A percentile compares a stretch with the other conserved stretches of the same genome.
Evolutionary conservation across 2,329 filamentous ascomycete genomes (phyloP).

Genomic region (Zelopaecilomyces penicillatus): DNA sequence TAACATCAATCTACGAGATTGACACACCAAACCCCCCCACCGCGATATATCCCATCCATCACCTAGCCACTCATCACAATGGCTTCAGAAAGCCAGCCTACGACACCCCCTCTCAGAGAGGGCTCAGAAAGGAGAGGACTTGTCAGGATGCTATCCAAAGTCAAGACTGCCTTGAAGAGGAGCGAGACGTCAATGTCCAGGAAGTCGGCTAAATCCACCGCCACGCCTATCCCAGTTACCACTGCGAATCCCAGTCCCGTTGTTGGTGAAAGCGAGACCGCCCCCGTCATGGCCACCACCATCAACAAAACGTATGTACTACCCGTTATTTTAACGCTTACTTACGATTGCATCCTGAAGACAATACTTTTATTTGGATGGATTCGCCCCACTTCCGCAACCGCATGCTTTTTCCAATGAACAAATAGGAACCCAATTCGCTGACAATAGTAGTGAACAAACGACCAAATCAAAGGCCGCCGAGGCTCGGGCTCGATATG

Average conservation of each 20-base stretch:
- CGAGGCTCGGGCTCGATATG: conserved; percentile 21
- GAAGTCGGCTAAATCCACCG: neutral
- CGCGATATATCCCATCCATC: too few species aligned
- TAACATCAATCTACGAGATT: too few species aligned
- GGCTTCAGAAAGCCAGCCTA: too few species aligned
- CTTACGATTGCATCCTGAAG: too few species aligned
- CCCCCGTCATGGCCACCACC: conserved; percentile 3
- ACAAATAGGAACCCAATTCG: too few species aligned
- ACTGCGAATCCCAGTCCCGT: neutral
- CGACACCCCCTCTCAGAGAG: too few species aligned
- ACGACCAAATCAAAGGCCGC: conserved; percentile 5
- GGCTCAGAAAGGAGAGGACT: conserved; percentile 36
- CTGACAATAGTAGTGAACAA: too few species aligned
- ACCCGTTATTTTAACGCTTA: neutral
- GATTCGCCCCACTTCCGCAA: too few species aligned
- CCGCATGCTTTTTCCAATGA: neutral
- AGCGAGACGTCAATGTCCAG: conserved; percentile 21
- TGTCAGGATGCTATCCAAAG: conserved; percentile 38
- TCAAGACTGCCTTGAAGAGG: conserved; percentile 43
- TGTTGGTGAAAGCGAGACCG: neutral
- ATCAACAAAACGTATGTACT: conserved; percentile 6
- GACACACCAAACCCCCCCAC: too few species aligned
- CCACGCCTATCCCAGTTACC: neutral
- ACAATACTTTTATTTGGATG: too few species aligned
- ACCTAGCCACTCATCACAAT: neutral